Percentiles rank a stretch among this genome's conserved stretches.
Conservation (phyloP, 164 flowering plant species). For the Cinnamomum chago region DNA sequence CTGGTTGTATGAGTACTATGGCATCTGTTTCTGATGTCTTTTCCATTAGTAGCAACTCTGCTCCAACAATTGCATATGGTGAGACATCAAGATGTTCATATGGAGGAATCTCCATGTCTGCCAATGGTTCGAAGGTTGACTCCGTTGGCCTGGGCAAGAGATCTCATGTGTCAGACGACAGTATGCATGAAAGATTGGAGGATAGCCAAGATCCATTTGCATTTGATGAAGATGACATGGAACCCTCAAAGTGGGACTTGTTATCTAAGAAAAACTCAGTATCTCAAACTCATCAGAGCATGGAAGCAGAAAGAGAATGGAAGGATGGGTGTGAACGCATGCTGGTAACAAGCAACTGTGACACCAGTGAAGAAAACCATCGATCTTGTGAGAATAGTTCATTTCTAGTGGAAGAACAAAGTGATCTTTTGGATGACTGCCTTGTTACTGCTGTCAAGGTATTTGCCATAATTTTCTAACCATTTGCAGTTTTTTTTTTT, state of each 20-base stretch:
- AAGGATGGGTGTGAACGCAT: constrained; percentile 29
- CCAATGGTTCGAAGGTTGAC: constrained; percentile 28
- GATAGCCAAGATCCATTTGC: constrained; percentile 89
- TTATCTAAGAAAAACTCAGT: constrained; percentile 37
- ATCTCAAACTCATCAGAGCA: constrained; percentile 29
- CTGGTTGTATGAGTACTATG: constrained; percentile 40
- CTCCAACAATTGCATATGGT: constrained; percentile 40
- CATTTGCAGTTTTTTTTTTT: not conserved
- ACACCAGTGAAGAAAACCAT: constrained; percentile 25
- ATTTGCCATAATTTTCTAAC: constrained; percentile 9
- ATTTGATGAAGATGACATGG: constrained; percentile 72
- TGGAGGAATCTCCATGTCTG: constrained; percentile 14
- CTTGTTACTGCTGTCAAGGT: constrained; percentile 95
- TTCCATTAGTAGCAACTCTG: constrained; percentile 30
- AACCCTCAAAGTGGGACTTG: constrained; percentile 81
- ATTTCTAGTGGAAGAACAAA: constrained; percentile 32
- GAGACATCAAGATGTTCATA: constrained; percentile 29
- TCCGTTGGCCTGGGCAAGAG: constrained; percentile 20
- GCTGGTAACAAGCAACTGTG: constrained; percentile 34
- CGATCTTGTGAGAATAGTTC: constrained; percentile 33
- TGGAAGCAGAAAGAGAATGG: constrained; percentile 21
- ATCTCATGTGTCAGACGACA: constrained; percentile 17
- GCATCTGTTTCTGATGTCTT: constrained; percentile 25
- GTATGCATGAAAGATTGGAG: constrained; percentile 25
- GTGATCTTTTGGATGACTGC: constrained; percentile 66